Evolutionary conservation across 495 filamentous ascomycete species (phyloP), one percentile per base, ranked within the genome.

Genomic region (Pseudomonodictys pantanalensis): DNA sequence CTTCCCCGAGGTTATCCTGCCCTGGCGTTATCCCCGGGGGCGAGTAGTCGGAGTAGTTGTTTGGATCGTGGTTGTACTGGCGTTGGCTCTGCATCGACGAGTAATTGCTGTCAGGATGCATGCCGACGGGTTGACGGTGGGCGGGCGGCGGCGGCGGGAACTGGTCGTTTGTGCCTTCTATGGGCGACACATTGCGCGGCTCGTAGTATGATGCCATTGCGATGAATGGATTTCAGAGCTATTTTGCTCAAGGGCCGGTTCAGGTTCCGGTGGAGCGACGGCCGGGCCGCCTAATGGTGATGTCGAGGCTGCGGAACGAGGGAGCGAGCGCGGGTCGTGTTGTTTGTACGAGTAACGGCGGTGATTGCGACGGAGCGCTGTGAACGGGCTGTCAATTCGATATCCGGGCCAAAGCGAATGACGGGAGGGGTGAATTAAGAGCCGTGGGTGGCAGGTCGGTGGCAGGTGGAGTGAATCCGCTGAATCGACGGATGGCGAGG

Each of bases 1-100:
- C 72, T 24, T 85, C 81, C 43, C 88, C 82, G 51, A 90, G 81
- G 67, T 92, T 91, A 71, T 91, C 89, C 33, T 82, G 79, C 9
- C 86, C 88, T 3, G 88, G 89, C 6, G 88, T 90, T 76, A 84
- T 47, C 78, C 81, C 56, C 75, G 75, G 44, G 35, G 35, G 45
- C 44, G 61, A 62, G 56, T 32, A 55, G 41, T 51, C 25, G 15
- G 54, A 26, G 55, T 59, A 52, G 49, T 43, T 60, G 43, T 48
- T 26, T 12, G 55, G 22, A 29, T 17, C 42, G 15, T 46, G 38
- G 32, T 22, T 52, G 52, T 68, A 56, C 28, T 51, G 57, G 22
- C 53, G 44, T 49, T 61, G 53, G 35, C 20, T 39, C 29, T 60
- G 55, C 29, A 50, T 38, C 25, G 64, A 56, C 45, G n/a, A 28